Evolutionary conservation across 768 basidiomycete species (phyloP).

Genomic region (Macrolepiota dolichaula): DNA sequence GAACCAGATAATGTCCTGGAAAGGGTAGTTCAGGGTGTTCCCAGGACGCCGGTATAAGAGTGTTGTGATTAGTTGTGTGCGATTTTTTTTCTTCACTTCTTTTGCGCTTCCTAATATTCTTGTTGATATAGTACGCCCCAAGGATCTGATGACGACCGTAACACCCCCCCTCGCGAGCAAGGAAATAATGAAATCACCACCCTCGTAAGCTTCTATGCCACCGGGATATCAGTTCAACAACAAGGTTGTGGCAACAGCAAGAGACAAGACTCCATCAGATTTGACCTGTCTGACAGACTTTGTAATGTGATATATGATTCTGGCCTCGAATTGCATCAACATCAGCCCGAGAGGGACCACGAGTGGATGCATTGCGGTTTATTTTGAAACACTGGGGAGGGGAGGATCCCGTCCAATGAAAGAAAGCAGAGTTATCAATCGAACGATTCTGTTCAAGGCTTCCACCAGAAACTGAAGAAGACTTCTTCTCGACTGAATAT

Average conservation of each 20-base stretch:
- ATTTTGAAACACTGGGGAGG: background rate
- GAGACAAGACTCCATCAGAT: background rate
- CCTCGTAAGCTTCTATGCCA: slow-evolving; percentile 5
- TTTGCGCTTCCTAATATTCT: background rate
- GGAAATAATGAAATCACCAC: slow-evolving; percentile 1
- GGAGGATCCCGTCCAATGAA: slow-evolving; percentile 5
- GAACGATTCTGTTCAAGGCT: background rate
- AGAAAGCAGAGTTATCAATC: background rate
- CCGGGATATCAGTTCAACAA: slow-evolving; percentile 6
- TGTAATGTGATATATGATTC: slow-evolving; percentile 5
- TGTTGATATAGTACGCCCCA: background rate
- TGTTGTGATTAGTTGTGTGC: background rate
- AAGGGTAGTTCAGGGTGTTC: background rate
- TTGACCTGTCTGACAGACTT: background rate
- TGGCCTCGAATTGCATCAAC: slow-evolving; percentile 5
- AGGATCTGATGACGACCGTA: background rate
- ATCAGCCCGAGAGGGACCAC: background rate
- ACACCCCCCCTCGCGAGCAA: background rate
- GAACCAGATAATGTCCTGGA: background rate
- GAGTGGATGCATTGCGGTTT: background rate
- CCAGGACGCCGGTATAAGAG: background rate
- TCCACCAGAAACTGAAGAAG: slow-evolving; percentile 13
- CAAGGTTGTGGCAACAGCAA: background rate
- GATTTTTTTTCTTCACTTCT: too few relatives aligned
- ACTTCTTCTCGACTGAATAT: background rate